Percentiles rank a stretch among this genome's conserved stretches.
phyloP scores from a whole-genome alignment of 768 basidiomycete genomes.

The Panellus pusillus region DNA sequence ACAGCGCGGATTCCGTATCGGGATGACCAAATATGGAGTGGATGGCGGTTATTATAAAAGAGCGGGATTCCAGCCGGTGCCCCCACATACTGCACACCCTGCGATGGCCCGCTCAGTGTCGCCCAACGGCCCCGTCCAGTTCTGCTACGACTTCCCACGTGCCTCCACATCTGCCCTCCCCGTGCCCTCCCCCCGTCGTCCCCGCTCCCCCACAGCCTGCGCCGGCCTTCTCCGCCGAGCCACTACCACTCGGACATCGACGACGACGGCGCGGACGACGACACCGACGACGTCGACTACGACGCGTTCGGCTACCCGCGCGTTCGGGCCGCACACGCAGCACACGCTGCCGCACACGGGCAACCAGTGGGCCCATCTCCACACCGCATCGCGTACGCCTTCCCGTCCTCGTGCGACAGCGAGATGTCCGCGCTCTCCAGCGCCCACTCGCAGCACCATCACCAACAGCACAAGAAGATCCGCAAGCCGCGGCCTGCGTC shows the following conservation, averaged over 20 bases:
- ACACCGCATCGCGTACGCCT: conserved; percentile 18
- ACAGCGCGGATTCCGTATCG: neutral
- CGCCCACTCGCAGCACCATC: neutral
- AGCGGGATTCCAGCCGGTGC: neutral
- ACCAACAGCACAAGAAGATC: conserved; percentile 8
- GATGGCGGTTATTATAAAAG: neutral
- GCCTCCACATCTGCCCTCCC: conserved; percentile 1
- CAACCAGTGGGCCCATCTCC: conserved; percentile 20
- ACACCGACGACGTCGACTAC: conserved; percentile 3
- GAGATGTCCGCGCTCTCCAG: neutral
- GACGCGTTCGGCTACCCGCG: conserved; percentile 9
- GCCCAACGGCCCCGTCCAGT: conserved; percentile 12
- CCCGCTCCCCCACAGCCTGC: neutral
- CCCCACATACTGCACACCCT: neutral
- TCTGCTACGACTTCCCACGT: conserved; percentile 22
- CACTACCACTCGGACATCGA: neutral
- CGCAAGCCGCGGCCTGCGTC: conserved; percentile 13
- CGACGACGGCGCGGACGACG: neutral
- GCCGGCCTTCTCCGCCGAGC: conserved; percentile 3
- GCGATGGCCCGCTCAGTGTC: conserved; percentile 11
- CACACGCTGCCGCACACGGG: neutral
- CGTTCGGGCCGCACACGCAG: neutral
- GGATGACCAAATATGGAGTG: neutral
- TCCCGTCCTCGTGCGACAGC: conserved; percentile 1
- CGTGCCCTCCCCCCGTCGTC: neutral